Evolutionary conservation across 257 asterid genomes (phyloP), one percentile per base, ranked within the genome.

Genomic region (Fraxinus americana): DNA sequence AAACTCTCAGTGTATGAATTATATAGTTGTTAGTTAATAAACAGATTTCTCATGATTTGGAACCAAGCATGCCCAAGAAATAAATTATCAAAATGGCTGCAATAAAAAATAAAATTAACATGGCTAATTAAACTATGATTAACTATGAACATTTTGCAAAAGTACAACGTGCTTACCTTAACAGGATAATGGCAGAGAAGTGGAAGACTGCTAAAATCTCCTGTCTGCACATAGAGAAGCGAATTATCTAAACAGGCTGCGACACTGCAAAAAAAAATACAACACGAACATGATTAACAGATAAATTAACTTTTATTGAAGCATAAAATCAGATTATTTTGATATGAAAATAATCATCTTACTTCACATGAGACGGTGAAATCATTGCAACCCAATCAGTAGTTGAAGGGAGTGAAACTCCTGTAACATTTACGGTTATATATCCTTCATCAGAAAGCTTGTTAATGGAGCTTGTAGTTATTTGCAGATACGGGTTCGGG

Each of bases 151-250:
- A 35, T 35, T 35, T 35, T 35, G 38, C 38, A 35, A 35, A 35
- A 35, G 38, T 35, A 5, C 8, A 38, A 38, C 43, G 43, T 7
- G 11, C 2, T 79, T 67, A 93, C 98, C 96, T 94, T 94, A 9
- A 92, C 92, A 1, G 98, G 98, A 73, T 94, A 94, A 78, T 94
- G 97, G 78, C 98, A 94, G 5, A 94, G 88, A 74, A 94, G 97
- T 4, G 98, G 98, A 75, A 94, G 97, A 45, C 66, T 73, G 72
- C 83, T 83, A 1, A 89, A 45, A 83, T 94, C 98, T 4, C 98
- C 98, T 2, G 98, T 94, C 67, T 94, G 92, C 73, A 19, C 10
- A 57, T 94, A 94, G 79, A 32, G 77, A 0, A 83, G 0, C 9
- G 57, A 83, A 78, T 82, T 88, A n/a, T 73, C n/a, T 13, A 84